Base-by-base conservation (phyloP, 2,329 filamentous ascomycete species). In the Penicillium sp. region DNA sequence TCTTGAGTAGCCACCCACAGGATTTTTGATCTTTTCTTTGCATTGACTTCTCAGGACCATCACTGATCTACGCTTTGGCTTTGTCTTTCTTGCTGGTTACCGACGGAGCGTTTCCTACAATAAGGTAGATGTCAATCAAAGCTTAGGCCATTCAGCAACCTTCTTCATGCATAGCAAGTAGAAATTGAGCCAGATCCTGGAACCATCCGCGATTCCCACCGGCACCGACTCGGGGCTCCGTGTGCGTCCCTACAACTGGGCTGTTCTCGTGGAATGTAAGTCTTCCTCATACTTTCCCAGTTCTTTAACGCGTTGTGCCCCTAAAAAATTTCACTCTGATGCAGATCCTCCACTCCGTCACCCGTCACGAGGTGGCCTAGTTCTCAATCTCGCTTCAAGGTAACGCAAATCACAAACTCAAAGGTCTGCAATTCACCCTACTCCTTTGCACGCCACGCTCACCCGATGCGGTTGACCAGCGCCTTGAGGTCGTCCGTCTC, bases 341-440 rank as follows among this genome's bases (percentile, higher is more conserved):
- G 15, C 58, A 71, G 80, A 83, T 84, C 34, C 83, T 83, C 0
- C 84, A 82, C 63, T 70, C 71, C 14, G 75, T 82, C 42, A 81
- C 78, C n/a, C 80, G 79, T 59, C 71, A 78, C 34, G 82, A 84
- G 63, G 77, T 84, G 37, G 66, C 76, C 17, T 78, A 80, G 53
- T 79, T 81, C 20, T 52, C 15, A 38, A 6, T 49, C 48, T 31
- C 50, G 53, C 55, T 56, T 62, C 49, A 63, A 48, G 1, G 22
- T 55, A 39, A 62, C 62, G 5, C 48, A 38, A 17, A 63, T 58
- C 31, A 41, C 50, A 52, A 63, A 62, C 43, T 62, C 57, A 12
- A 57, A 51, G 4, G 25, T 25, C 14, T 8, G n/a, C 11, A 59
- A 45, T 17, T 54, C 52, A 4, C 56, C 62, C 10, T 48, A 12